Evolutionary conservation across 768 basidiomycete genomes (phyloP).

Genomic region (Amanita phalloides): DNA sequence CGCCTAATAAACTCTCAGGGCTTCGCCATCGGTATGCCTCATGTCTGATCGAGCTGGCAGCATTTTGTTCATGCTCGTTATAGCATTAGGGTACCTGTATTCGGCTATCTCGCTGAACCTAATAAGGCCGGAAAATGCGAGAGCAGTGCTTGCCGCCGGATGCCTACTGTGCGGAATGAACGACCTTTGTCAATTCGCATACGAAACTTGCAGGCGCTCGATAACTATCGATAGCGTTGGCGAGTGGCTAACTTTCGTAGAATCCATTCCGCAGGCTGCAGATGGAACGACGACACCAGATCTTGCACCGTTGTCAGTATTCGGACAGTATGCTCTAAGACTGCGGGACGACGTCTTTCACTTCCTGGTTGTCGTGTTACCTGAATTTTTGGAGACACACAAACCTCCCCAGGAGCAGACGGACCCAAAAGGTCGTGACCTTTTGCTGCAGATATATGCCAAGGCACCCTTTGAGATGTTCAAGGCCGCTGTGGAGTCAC

Average conservation of each 20-base stretch:
- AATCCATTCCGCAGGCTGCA: constrained; percentile 35
- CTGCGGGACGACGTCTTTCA: constrained; percentile 70
- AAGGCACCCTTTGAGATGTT: constrained; percentile 83
- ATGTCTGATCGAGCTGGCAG: neutral
- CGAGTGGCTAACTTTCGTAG: constrained; percentile 72
- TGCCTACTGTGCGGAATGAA: constrained; percentile 84
- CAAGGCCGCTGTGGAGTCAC: constrained; percentile 72
- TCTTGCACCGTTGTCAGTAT: constrained; percentile 43
- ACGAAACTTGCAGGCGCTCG: constrained; percentile 65
- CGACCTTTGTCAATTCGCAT: constrained; percentile 71
- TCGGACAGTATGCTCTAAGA: constrained; percentile 68
- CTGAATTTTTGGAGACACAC: constrained; percentile 49
- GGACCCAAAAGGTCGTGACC: constrained; percentile 49
- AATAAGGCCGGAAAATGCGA: constrained; percentile 70
- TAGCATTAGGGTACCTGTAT: constrained; percentile 75
- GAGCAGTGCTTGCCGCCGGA: constrained; percentile 76
- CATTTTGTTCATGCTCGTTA: neutral
- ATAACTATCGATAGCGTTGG: constrained; percentile 67
- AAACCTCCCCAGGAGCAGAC: constrained; percentile 22
- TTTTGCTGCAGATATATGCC: constrained; percentile 64
- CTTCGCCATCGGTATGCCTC: constrained; percentile 60
- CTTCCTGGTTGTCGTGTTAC: constrained; percentile 68
- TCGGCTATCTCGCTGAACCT: constrained; percentile 59
- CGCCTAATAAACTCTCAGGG: constrained; percentile 31
- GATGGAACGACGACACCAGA: constrained; percentile 45